These are phyloP conservation scores for Colletotrichum siamense DNA, from an alignment of 2,329 filamentous ascomycete genomes.

Conservation along the genomic window DNA sequence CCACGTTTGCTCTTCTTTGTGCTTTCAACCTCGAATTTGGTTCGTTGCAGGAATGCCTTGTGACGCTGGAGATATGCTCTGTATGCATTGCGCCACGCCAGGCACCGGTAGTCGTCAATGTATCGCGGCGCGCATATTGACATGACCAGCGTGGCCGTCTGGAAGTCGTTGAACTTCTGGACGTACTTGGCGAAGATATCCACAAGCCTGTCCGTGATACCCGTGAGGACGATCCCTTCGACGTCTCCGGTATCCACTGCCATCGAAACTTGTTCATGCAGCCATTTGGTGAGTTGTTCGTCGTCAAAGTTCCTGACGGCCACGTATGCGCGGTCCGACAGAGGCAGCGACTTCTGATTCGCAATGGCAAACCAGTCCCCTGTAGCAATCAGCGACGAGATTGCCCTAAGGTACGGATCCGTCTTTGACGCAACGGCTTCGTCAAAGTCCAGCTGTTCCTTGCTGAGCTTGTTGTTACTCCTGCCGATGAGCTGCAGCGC, in stretches of 20 bases:
- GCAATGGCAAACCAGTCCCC: conserved; percentile 79
- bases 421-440: conserved; percentile 66
- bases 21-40: conserved; percentile 80
- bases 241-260: conserved; percentile 73
- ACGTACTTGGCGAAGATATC: conserved; percentile 80
- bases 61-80: conserved; percentile 75
- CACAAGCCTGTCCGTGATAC: conserved; percentile 74
- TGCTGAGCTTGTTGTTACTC: conserved; percentile 47
- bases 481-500: conserved; percentile 68
- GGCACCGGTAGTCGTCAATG: conserved; percentile 77
- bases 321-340: conserved; percentile 76
- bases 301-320: conserved; percentile 72
- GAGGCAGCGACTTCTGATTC: conserved; percentile 73
- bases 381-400: conserved; percentile 78
- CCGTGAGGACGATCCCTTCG: conserved; percentile 79
- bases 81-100: conserved; percentile 76
- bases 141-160: conserved; percentile 78
- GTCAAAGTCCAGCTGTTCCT: conserved; percentile 63
- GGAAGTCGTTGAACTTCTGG: conserved; percentile 76
- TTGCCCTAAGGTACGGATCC: conserved; percentile 80
- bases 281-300: conserved; percentile 68
- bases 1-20: conserved; percentile 72
- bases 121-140: conserved; percentile 78
- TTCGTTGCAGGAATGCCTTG: conserved; percentile 75
- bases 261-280: conserved; percentile 67